phyloP scores from a whole-genome alignment of 306 rosid genomes.

The Acacia crassicarpa region DNA sequence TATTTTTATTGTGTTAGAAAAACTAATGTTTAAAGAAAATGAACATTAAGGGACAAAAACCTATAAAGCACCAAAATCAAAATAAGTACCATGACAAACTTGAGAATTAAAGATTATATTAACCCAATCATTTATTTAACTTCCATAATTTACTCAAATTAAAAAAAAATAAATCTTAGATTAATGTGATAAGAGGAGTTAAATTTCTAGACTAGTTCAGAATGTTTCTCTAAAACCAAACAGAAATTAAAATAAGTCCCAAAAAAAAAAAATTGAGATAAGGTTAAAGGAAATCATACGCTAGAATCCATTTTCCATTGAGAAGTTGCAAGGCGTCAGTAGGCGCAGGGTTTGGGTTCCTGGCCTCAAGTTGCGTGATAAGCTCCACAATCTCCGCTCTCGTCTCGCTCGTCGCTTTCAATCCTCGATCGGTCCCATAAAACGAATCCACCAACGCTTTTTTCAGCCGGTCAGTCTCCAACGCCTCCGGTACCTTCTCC shows the following conservation, averaged over 20 bases:
- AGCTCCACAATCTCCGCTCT: conserved; percentile 92
- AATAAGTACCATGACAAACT: too few species aligned
- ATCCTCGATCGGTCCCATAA: conserved; percentile 81
- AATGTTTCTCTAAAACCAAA: neutral
- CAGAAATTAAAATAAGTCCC: neutral
- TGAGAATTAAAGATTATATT: too few species aligned
- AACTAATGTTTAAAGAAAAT: too few species aligned
- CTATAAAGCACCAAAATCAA: too few species aligned
- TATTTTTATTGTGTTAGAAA: too few species aligned
- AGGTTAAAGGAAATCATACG: conserved; percentile 42
- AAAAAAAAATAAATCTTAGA: too few species aligned
- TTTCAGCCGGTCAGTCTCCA: conserved; percentile 61
- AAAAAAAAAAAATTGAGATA: neutral
- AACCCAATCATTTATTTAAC: too few species aligned
- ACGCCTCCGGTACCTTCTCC: conserved; percentile 35
- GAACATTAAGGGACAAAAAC: too few species aligned
- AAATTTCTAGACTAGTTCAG: neutral
- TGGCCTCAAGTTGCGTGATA: conserved; percentile 80
- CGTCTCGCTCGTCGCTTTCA: conserved; percentile 71
- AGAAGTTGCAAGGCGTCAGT: conserved; percentile 81
- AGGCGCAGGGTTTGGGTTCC: conserved; percentile 85
- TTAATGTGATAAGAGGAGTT: too few species aligned
- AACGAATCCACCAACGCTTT: conserved; percentile 74
- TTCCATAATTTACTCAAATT: too few species aligned
- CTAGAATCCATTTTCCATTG: conserved; percentile 94